phyloP scores from a whole-genome alignment of 2,329 filamentous ascomycete species.

The Stachybotrys chartarum region DNA sequence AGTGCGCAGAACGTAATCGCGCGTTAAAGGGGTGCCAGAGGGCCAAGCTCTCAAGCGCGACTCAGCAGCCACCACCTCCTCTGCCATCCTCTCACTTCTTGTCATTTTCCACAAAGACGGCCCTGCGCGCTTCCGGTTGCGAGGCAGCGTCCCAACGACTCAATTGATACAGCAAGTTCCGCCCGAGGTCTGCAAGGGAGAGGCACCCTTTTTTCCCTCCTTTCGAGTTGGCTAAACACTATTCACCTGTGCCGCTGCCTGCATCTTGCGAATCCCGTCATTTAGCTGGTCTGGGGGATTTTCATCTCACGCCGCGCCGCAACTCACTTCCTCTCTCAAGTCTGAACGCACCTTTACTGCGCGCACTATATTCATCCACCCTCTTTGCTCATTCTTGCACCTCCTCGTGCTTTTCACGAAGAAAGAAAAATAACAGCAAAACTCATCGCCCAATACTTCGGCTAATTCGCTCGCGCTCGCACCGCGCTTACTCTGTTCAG shows the following conservation, averaged over 20 bases:
- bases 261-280: not conserved
- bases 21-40: not conserved
- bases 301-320: not conserved
- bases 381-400: not conserved
- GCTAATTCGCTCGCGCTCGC: no score
- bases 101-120: not conserved
- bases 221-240: not conserved
- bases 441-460: no score
- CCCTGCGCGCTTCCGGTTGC: not conserved
- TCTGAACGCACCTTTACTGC: not conserved
- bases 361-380: not conserved
- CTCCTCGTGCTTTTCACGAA: not conserved
- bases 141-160: not conserved
- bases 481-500: no score
- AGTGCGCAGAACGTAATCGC: not conserved
- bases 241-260: not conserved
- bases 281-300: not conserved
- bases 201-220: not conserved
- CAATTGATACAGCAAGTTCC: not conserved
- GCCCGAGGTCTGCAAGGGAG: not conserved
- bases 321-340: not conserved
- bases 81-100: not conserved
- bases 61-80: not conserved
- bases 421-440: no score
- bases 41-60: slow-evolving; percentile 1